phyloP scores from a whole-genome alignment of 306 rosid genomes.

The Cicer yamashitae region DNA sequence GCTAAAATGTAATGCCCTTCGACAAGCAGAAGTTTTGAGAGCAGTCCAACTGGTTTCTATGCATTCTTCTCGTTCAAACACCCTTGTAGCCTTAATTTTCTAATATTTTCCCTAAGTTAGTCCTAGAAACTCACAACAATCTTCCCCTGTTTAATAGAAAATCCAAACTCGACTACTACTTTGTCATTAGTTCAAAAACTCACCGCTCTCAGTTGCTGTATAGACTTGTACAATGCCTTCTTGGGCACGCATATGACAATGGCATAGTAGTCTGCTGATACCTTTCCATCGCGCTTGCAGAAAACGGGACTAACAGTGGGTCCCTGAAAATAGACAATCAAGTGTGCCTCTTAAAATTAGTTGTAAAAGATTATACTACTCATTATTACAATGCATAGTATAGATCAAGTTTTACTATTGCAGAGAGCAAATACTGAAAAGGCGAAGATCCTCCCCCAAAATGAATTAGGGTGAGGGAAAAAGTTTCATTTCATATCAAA shows the following conservation, averaged over 20 bases:
- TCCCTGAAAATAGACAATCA: conserved; percentile 66
- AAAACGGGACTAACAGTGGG: conserved; percentile 92
- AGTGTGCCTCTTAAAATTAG: conserved; percentile 11
- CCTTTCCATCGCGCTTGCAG: conserved; percentile 70
- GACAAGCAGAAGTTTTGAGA: background rate
- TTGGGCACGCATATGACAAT: conserved; percentile 89
- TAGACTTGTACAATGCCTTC: conserved; percentile 79
- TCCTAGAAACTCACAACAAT: conserved; percentile 17
- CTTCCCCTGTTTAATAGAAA: background rate
- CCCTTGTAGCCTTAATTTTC: conserved; percentile 5
- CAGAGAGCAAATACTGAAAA: conserved; percentile 21
- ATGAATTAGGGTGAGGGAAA: background rate
- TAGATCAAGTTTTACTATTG: conserved; percentile 18
- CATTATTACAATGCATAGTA: conserved; percentile 5
- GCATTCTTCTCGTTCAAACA: conserved; percentile 35
- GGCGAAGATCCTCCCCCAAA: background rate
- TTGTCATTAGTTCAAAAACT: conserved; percentile 48
- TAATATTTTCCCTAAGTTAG: background rate
- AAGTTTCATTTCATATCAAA: conserved; percentile 45
- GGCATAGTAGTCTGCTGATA: conserved; percentile 76
- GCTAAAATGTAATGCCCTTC: conserved; percentile 21
- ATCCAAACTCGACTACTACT: background rate
- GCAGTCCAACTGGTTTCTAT: conserved; percentile 2
- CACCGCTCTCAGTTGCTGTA: conserved; percentile 87
- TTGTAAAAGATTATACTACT: conserved; percentile 18